Base-by-base conservation (phyloP, 2,329 filamentous ascomycete genomes). In the Lasiodiplodia sp. region DNA sequence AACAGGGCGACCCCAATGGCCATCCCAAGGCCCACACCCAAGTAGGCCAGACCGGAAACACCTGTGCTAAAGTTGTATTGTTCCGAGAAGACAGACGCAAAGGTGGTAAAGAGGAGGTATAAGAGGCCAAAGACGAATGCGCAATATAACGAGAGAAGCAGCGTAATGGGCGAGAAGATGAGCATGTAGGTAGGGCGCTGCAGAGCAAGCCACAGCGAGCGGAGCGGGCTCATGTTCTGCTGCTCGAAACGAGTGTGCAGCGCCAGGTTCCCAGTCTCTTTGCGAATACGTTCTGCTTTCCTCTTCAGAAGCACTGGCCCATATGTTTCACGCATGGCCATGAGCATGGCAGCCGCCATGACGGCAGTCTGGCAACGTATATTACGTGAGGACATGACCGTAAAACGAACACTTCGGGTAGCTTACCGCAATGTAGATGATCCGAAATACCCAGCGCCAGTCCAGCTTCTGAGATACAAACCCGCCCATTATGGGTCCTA, bases 201-300 rank as follows among this genome's bases (percentile, higher is more conserved):
- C 76, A 81, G 66, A n/a, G 70, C 55, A 1, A 37, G 23, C 55
- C 55, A 40, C 16, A 58, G 31, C 23, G 52, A 16, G 3, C 31
- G 21, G 11, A 56, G 52, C 11, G 55, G 28, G 18, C 55, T 53
- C 21, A 53, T 25, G 21, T 25, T 25, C 5, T 37, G 11, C 5
- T 37, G 11, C 8, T 38, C n/a, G 71, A 70, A 65, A 76, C 77
- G 72, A 75, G 74, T 68, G 64, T 88, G 80, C 63, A 89, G 85
- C 69, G 83, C 79, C 53, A 79, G 75, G 57, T 83, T 81, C 0
- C 85, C 86, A 37, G 87, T 86, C 37, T 83, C 82, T 72, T 84
- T 86, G 71, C 88, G 86, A 31, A 92, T 10, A 12, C 81, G 82
- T 34, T 80, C 79, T 2, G 91, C 91, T 18, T 88, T 89, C 11